A percentile compares a stretch with the other conserved stretches of the same genome.
Conservation (phyloP, 2,329 filamentous ascomycete species). For the Macrophomina tecta region DNA sequence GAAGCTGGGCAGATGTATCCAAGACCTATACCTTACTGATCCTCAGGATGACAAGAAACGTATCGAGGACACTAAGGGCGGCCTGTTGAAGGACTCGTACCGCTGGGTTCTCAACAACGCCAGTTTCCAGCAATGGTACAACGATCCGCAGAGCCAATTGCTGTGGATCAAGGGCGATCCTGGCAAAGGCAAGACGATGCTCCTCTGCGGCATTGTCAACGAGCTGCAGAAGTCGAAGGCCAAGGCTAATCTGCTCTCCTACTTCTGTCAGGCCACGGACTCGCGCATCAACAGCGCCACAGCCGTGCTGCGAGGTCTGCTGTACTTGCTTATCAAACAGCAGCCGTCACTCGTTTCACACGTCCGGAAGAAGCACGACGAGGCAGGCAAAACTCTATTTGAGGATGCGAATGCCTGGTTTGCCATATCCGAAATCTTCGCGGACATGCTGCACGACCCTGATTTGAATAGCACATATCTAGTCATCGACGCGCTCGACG, state of each 20-base stretch:
- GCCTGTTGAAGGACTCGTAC: slow-evolving; percentile 39
- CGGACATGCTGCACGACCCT: slow-evolving; percentile 47
- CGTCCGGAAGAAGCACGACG: slow-evolving; percentile 44
- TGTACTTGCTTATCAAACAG: slow-evolving; percentile 48
- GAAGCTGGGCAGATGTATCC: slow-evolving; percentile 9
- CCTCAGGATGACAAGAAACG: slow-evolving; percentile 32
- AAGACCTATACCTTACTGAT: slow-evolving; percentile 28
- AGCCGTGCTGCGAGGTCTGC: slow-evolving; percentile 52
- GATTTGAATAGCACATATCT: background rate
- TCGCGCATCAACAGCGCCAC: slow-evolving; percentile 20
- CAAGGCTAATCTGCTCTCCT: slow-evolving; percentile 34
- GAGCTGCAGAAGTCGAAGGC: slow-evolving; percentile 34
- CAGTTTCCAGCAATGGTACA: slow-evolving; percentile 38
- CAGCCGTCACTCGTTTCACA: slow-evolving; percentile 43
- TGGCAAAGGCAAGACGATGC: slow-evolving; percentile 51
- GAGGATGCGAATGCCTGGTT: slow-evolving; percentile 47
- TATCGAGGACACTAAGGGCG: slow-evolving; percentile 34
- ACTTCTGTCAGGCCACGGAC: slow-evolving; percentile 53
- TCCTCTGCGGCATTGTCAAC: slow-evolving; percentile 43
- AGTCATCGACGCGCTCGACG: background rate
- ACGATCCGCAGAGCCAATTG: slow-evolving; percentile 33
- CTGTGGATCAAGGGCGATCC: slow-evolving; percentile 46
- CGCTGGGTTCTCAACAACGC: slow-evolving; percentile 42
- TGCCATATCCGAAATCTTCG: slow-evolving; percentile 47
- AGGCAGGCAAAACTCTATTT: slow-evolving; percentile 46